These are phyloP conservation scores for Tulasnella sp. DNA, from an alignment of 768 basidiomycete genomes.

Conservation along the genomic window DNA sequence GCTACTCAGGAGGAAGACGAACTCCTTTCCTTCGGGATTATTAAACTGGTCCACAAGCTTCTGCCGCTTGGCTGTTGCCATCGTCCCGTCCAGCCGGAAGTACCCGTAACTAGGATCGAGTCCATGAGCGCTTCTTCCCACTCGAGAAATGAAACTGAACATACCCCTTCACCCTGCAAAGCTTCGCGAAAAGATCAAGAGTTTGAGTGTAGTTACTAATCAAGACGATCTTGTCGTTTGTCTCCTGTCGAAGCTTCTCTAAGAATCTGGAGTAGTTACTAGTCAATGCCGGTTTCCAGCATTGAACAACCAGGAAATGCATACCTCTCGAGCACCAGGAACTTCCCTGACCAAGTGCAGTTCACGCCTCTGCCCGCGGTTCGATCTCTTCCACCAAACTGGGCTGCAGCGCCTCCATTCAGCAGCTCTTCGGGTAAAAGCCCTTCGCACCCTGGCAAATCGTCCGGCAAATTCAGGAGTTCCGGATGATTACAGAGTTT, in stretches of 20 bases:
- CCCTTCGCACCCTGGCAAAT: constrained; percentile 71
- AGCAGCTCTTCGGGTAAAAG: constrained; percentile 75
- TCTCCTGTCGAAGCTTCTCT: constrained; percentile 69
- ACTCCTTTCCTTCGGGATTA: constrained; percentile 85
- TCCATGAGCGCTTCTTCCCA: constrained; percentile 9
- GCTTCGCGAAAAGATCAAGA: constrained; percentile 82
- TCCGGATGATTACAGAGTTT: constrained; percentile 96
- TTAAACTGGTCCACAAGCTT: constrained; percentile 97
- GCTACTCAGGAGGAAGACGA: constrained; percentile 87
- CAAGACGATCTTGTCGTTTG: constrained; percentile 89
- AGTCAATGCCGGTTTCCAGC: not conserved
- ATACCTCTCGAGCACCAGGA: constrained; percentile 84
- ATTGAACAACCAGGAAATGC: constrained; percentile 19
- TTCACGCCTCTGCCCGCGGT: constrained; percentile 38
- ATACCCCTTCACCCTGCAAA: constrained; percentile 78
- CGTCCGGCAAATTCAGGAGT: constrained; percentile 73
- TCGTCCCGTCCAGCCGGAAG: constrained; percentile 90
- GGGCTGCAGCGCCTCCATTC: constrained; percentile 33
- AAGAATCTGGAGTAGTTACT: constrained; percentile 52
- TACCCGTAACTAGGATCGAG: constrained; percentile 61
- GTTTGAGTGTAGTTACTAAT: constrained; percentile 98
- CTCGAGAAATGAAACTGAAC: not conserved
- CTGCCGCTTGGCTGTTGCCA: constrained; percentile 85
- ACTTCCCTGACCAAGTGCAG: constrained; percentile 86
- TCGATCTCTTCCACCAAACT: constrained; percentile 18